phyloP scores from a whole-genome alignment of 441 rosid genomes.

The Pelargonium citronellum region DNA sequence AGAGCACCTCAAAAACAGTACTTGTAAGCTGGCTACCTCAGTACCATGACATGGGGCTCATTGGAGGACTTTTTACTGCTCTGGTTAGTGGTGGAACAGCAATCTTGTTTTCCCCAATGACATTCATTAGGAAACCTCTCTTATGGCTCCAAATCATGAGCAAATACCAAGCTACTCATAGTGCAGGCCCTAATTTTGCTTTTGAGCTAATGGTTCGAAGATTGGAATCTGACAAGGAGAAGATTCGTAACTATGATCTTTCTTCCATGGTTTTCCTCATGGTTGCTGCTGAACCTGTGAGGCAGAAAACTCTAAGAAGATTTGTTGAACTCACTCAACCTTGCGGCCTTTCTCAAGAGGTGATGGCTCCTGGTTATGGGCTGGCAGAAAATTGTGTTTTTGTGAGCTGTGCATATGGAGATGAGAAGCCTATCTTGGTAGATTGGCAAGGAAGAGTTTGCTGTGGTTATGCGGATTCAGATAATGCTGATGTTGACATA shows the following conservation, averaged over 20 bases:
- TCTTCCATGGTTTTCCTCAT: conserved; percentile 62
- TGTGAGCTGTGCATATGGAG: conserved; percentile 65
- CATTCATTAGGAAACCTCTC: conserved; percentile 59
- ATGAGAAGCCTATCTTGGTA: conserved; percentile 46
- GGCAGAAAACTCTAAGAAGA: conserved; percentile 51
- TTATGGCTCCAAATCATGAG: conserved; percentile 58
- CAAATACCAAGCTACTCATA: conserved; percentile 54
- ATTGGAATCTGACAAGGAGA: conserved; percentile 43
- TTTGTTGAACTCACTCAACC: conserved; percentile 53
- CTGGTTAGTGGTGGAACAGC: conserved; percentile 62
- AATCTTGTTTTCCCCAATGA: conserved; percentile 52
- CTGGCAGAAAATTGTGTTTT: conserved; percentile 73
- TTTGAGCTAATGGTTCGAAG: conserved; percentile 56
- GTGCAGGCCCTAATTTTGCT: conserved; percentile 70
- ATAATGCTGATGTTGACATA: conserved; percentile 45
- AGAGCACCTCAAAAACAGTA: conserved; percentile 58
- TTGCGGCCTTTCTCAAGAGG: conserved; percentile 54
- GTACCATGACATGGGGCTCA: conserved; percentile 73
- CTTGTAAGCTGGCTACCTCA: conserved; percentile 73
- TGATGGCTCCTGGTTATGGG: conserved; percentile 76
- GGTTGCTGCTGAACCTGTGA: conserved; percentile 75
- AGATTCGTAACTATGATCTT: conserved; percentile 39
- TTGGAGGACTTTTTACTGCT: conserved; percentile 67
- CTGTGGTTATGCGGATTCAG: conserved; percentile 44
- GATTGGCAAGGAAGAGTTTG: conserved; percentile 73